These are phyloP conservation scores for Pichia cactophila DNA, from an alignment of 1,139 yeast species.

Conservation along the genomic window DNA sequence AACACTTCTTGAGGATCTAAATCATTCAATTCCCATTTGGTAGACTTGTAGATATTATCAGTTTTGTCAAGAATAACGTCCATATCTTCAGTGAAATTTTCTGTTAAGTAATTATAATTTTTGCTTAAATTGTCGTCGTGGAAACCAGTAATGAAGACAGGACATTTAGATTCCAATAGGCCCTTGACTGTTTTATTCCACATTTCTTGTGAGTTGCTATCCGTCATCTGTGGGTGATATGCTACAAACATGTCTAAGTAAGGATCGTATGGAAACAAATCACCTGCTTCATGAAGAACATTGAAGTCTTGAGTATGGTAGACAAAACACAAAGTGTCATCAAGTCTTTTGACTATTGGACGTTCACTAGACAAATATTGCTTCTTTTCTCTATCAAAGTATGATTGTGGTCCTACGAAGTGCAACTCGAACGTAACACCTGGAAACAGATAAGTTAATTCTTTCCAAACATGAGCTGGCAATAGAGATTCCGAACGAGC, in stretches of 20 bases:
- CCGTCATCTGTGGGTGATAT: slow-evolving; percentile 92
- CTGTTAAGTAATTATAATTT: slow-evolving; percentile 65
- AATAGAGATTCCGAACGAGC: slow-evolving; percentile 90
- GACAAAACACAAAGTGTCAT: slow-evolving; percentile 64
- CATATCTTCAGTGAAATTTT: slow-evolving; percentile 63
- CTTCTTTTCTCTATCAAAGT: slow-evolving; percentile 58
- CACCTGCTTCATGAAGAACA: slow-evolving; percentile 82
- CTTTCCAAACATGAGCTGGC: slow-evolving; percentile 96
- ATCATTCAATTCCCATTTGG: slow-evolving; percentile 92
- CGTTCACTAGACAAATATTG: slow-evolving; percentile 45
- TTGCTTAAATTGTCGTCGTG: slow-evolving; percentile 63
- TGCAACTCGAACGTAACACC: slow-evolving; percentile 75
- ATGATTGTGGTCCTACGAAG: slow-evolving; percentile 89
- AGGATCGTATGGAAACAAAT: slow-evolving; percentile 96
- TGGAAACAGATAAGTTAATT: slow-evolving; percentile 80
- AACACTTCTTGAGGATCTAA: slow-evolving; percentile 85
- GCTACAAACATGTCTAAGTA: slow-evolving; percentile 85
- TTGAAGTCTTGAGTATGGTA: slow-evolving; percentile 90
- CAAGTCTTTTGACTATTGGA: slow-evolving; percentile 67
- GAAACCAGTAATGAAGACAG: slow-evolving; percentile 84
- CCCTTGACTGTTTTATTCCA: slow-evolving; percentile 86
- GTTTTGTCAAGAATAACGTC: slow-evolving; percentile 75
- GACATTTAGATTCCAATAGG: slow-evolving; percentile 85
- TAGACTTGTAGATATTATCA: slow-evolving; percentile 68
- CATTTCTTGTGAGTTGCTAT: slow-evolving; percentile 69